Conservation (phyloP, 108 stramenopile genomes). For the Cyclotella sp. region DNA sequence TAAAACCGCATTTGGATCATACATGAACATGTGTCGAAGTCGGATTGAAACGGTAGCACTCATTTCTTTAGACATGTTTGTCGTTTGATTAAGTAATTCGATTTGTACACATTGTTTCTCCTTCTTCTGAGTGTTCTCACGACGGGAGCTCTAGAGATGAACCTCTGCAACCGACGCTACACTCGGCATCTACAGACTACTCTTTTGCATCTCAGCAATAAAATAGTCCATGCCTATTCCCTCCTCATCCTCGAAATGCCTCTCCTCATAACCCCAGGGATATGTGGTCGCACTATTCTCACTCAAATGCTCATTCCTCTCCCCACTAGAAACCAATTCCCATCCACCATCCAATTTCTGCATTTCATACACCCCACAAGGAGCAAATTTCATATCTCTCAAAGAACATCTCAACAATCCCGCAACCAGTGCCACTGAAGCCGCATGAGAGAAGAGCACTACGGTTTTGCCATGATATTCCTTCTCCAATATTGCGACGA, state of each 20-base stretch:
- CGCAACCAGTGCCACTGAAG: constrained; percentile 42
- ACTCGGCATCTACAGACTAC: constrained; percentile 3
- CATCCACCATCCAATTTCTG: constrained; percentile 28
- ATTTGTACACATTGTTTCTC: too few relatives aligned
- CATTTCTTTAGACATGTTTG: too few relatives aligned
- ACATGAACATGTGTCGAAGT: too few relatives aligned
- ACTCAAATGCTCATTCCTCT: constrained; percentile 35
- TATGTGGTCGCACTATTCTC: constrained; percentile 40
- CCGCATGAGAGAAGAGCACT: constrained; percentile 46
- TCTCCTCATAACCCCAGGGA: constrained; percentile 45
- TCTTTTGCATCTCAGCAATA: constrained; percentile 10
- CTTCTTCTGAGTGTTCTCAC: too few relatives aligned
- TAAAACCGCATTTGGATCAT: constrained; percentile 8
- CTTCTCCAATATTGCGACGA: constrained; percentile 23
- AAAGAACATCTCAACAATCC: constrained; percentile 36
- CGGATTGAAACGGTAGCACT: too few relatives aligned
- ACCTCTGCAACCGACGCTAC: background rate
- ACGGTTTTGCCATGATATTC: constrained; percentile 25
- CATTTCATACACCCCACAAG: constrained; percentile 44
- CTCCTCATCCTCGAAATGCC: constrained; percentile 37
- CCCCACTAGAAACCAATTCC: constrained; percentile 29
- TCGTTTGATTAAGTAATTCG: too few relatives aligned
- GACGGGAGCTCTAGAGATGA: background rate
- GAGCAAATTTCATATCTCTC: constrained; percentile 42
- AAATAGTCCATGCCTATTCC: constrained; percentile 52